phyloP scores from a whole-genome alignment of 305 asterid genomes.

The Fraxinus latifolia region DNA sequence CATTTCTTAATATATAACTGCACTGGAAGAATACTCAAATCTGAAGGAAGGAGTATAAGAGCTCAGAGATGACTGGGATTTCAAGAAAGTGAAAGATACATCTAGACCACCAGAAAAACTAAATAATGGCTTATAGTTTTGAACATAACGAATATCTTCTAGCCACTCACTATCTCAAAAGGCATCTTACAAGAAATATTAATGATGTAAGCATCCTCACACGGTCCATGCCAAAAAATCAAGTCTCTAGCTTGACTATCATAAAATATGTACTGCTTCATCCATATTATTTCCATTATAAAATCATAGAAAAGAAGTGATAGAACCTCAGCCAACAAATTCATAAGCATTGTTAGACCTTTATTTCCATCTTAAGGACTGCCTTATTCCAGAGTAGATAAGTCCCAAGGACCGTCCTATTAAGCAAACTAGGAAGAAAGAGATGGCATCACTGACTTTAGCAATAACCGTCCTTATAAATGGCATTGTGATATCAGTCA shows the following conservation, averaged over 20 bases:
- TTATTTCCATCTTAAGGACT: constrained; percentile 76
- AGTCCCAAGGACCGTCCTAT: constrained; percentile 92
- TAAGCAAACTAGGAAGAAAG: constrained; percentile 80
- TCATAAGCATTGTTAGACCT: constrained; percentile 15
- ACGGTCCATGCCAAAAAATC: background rate
- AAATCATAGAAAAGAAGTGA: constrained; percentile 1
- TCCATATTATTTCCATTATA: constrained; percentile 15
- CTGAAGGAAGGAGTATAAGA: background rate
- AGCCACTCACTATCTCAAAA: background rate
- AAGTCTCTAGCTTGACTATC: background rate
- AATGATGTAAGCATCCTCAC: background rate
- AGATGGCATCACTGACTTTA: constrained; percentile 79
- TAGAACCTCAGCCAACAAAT: constrained; percentile 22
- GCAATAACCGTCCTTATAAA: constrained; percentile 60
- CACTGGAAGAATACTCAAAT: background rate
- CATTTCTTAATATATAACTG: background rate
- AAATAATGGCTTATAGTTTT: background rate
- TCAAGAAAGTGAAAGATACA: background rate
- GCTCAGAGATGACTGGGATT: background rate
- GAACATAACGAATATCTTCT: constrained; percentile 17
- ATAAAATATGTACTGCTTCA: background rate
- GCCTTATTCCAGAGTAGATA: constrained; percentile 85
- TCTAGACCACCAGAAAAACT: background rate
- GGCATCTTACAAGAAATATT: too few species aligned
- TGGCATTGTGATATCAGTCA: constrained; percentile 80